Evolutionary conservation across 495 filamentous ascomycete genomes (phyloP), one percentile per base, ranked within the genome.

Genomic region (Pyronema domesticum): DNA sequence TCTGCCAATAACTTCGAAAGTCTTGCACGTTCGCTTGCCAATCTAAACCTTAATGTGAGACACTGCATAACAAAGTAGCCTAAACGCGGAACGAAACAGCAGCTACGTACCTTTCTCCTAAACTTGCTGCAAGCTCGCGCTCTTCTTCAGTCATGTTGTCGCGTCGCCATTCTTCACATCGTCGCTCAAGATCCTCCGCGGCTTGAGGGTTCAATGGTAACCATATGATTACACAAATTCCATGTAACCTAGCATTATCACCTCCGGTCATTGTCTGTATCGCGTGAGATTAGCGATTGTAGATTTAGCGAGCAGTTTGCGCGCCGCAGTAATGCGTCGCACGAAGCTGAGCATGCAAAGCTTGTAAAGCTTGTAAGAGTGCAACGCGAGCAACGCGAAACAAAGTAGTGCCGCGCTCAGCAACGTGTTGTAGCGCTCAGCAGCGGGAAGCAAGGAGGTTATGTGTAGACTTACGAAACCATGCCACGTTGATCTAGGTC

Each of bases 81-180:
- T 30, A 30, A 30, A 30, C 23, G 23, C 23, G 5, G 23, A 33
- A 8, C 37, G 1, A 13, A 53, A 9, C 23, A 19, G 17, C 14
- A 18, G 30, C 7, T 53, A 35, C 44, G 19, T 58, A 64, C 61
- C 91, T 76, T 65, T 93, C 86, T 14, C 91, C 91, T 37, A 98
- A 73, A 67, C 91, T 95, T 50, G 84, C 85, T 7, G 91, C 91
- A 60, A 98, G 70, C 66, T 98, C 91, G 54, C 91, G 72, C 70
- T 98, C 91, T 69, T 95, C 91, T 57, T 85, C 82, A 15, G 83
- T 89, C 91, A 98, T 96, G 65, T 96, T 94, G 51, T 83, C 78
- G 58, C 85, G 83, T 54, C 91, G 76, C 91, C 91, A 98, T 67
- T 83, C 77, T 65, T 98, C 91, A 61, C 89, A 96, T 57, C 85